Percentiles rank a stretch among this genome's conserved stretches.
Evolutionary conservation across 805 yeast species (phyloP).

Genomic region (Wickerhamomyces pijperi): DNA sequence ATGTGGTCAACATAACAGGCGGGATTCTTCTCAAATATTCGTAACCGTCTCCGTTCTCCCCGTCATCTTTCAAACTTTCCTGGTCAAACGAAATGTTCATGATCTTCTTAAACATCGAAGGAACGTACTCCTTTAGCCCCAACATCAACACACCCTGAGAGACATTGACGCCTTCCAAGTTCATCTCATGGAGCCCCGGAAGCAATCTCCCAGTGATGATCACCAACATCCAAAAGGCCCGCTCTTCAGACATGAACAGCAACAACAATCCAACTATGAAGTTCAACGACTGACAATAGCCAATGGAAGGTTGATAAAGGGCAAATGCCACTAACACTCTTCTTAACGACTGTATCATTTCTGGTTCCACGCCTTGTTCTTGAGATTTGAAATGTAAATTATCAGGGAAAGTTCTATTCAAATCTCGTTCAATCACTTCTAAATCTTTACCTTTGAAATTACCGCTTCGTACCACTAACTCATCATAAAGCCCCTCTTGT

Average conservation of each 20-base stretch:
- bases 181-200: slow-evolving; percentile 86
- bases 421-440: slow-evolving; percentile 88
- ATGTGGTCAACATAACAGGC: slow-evolving; percentile 85
- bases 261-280: slow-evolving; percentile 82
- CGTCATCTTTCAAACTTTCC: slow-evolving; percentile 7
- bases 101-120: slow-evolving; percentile 61
- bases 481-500: slow-evolving; percentile 54
- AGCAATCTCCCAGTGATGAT: slow-evolving; percentile 75
- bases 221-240: slow-evolving; percentile 91
- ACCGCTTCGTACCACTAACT: slow-evolving; percentile 47
- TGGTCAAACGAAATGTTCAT: slow-evolving; percentile 26
- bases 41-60: slow-evolving; percentile 16
- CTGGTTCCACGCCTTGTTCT: slow-evolving; percentile 36
- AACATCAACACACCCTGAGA: slow-evolving; percentile 92
- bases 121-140: slow-evolving; percentile 74
- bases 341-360: slow-evolving; percentile 59
- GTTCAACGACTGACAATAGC: slow-evolving; percentile 92
- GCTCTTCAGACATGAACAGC: slow-evolving; percentile 81
- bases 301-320: slow-evolving; percentile 76
- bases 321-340: slow-evolving; percentile 80
- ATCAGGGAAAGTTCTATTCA: slow-evolving; percentile 92
- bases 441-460: slow-evolving; percentile 58
- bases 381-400: slow-evolving; percentile 58
- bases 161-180: slow-evolving; percentile 86
- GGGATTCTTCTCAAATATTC: slow-evolving; percentile 68